Conservation (phyloP, 1,139 yeast species). For the Debaryomycetaceae sp. region DNA sequence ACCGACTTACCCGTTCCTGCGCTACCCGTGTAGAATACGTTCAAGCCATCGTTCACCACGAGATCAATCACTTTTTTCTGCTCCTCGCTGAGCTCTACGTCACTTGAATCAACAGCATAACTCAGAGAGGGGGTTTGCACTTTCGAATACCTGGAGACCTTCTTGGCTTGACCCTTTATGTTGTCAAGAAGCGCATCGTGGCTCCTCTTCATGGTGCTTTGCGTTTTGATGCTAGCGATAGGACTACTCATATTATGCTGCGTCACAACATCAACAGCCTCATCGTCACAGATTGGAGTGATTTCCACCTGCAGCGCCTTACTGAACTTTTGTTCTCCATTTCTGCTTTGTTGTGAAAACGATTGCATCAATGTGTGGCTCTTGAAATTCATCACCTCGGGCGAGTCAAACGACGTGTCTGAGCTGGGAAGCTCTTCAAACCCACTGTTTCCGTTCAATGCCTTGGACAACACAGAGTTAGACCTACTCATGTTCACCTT, state of each 20-base stretch:
- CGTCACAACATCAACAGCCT: slow-evolving; percentile 1
- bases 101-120: background rate
- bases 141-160: slow-evolving; percentile 12
- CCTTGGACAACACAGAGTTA: slow-evolving; percentile 17
- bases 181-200: slow-evolving; percentile 8
- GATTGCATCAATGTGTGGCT: slow-evolving; percentile 17
- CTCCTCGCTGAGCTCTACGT: slow-evolving; percentile 43
- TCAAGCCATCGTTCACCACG: slow-evolving; percentile 52
- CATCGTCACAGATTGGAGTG: slow-evolving; percentile 9
- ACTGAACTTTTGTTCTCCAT: background rate
- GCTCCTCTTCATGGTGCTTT: slow-evolving; percentile 5
- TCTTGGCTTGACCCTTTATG: slow-evolving; percentile 19
- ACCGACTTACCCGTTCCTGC: slow-evolving; percentile 89
- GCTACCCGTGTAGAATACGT: slow-evolving; percentile 71
- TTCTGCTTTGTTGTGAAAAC: slow-evolving; percentile 4
- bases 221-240: slow-evolving; percentile 1
- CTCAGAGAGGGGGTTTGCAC: background rate
- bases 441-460: slow-evolving; percentile 14
- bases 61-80: slow-evolving; percentile 66
- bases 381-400: slow-evolving; percentile 26
- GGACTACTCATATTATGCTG: slow-evolving; percentile 2
- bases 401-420: slow-evolving; percentile 29
- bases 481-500: slow-evolving; percentile 14
- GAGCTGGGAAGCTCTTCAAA: slow-evolving; percentile 26
- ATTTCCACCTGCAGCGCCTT: slow-evolving; percentile 4